Evolutionary conservation across 139 green algal genomes (phyloP).

Genomic region (Penium margaritaceum): DNA sequence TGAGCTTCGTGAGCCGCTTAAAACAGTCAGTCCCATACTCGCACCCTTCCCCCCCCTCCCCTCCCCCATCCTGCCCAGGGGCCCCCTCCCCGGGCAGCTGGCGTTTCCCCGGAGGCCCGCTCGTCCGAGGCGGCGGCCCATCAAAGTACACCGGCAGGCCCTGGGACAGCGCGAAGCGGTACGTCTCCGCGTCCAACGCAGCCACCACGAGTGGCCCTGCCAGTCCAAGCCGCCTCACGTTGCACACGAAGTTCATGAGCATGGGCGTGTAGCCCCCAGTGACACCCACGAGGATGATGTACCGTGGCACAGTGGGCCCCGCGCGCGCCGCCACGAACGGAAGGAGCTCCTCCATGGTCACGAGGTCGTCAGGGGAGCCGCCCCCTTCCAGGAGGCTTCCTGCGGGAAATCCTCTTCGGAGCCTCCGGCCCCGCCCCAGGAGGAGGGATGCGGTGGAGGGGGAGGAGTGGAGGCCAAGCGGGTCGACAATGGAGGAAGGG

Average conservation of each 20-base stretch:
- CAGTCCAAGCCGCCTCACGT: slow-evolving; percentile 9
- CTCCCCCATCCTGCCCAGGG: no score
- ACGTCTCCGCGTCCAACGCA: slow-evolving; percentile 31
- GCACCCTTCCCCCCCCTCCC: slow-evolving; percentile 18
- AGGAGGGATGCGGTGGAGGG: no score
- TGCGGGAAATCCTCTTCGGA: no score
- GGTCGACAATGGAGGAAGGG: no score
- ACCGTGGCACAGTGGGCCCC: neutral
- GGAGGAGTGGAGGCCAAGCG: no score
- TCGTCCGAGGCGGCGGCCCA: no score
- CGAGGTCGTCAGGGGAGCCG: no score
- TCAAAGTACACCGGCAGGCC: slow-evolving; percentile 15
- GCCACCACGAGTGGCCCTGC: slow-evolving; percentile 22
- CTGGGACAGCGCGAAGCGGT: slow-evolving; percentile 20
- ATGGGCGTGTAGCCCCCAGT: slow-evolving; percentile 25
- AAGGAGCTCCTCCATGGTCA: slow-evolving; percentile 28
- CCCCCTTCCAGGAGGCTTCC: no score
- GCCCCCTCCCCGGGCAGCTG: no score
- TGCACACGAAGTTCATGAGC: slow-evolving; percentile 34
- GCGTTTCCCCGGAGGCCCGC: no score
- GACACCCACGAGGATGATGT: slow-evolving; percentile 24
- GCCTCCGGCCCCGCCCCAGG: no score
- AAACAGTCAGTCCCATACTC: slow-evolving; percentile 34
- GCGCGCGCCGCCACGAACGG: neutral
- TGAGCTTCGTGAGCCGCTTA: slow-evolving; percentile 29